These are phyloP conservation scores for Raffaelea arxii DNA, from an alignment of 2,329 filamentous ascomycete genomes.

Conservation along the genomic window DNA sequence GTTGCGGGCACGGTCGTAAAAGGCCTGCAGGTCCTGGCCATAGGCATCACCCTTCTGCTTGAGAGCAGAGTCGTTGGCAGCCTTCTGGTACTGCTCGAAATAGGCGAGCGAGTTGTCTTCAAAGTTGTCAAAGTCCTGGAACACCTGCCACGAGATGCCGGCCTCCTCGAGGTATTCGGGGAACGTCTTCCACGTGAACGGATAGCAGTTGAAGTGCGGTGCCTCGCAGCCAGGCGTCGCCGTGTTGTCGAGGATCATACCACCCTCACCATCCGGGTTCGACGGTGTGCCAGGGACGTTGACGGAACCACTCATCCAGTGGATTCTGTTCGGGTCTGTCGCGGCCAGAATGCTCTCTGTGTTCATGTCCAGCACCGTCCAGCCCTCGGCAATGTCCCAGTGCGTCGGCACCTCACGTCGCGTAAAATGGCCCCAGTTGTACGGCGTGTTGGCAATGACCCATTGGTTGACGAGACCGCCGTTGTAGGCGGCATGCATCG, in stretches of 20 bases:
- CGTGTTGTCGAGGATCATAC: constrained; percentile 38
- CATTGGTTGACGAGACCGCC: constrained; percentile 39
- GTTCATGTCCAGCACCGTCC: constrained; percentile 44
- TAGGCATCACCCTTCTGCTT: constrained; percentile 36
- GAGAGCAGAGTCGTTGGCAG: constrained; percentile 27
- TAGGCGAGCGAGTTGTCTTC: constrained; percentile 44
- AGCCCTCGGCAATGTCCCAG: constrained; percentile 43
- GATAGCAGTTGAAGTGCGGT: constrained; percentile 38
- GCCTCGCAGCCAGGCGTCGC: constrained; percentile 34
- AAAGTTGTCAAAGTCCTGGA: constrained; percentile 40
- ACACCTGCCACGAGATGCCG: constrained; percentile 40
- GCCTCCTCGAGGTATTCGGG: constrained; percentile 37
- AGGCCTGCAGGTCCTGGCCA: constrained; percentile 29
- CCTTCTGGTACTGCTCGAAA: constrained; percentile 41
- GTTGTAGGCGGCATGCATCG: constrained; percentile 42
- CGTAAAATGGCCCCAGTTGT: constrained; percentile 41
- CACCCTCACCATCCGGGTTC: constrained; percentile 20
- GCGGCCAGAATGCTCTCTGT: constrained; percentile 14
- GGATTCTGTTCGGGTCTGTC: constrained; percentile 39
- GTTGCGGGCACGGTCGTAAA: constrained; percentile 38
- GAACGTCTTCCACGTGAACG: constrained; percentile 43
- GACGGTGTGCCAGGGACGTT: constrained; percentile 38
- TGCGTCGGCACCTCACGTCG: constrained; percentile 42
- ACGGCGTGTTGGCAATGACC: constrained; percentile 38
- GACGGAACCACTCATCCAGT: constrained; percentile 29